phyloP scores from a whole-genome alignment of 352 stramenopile genomes.

The Globisporangium iwayamae region DNA sequence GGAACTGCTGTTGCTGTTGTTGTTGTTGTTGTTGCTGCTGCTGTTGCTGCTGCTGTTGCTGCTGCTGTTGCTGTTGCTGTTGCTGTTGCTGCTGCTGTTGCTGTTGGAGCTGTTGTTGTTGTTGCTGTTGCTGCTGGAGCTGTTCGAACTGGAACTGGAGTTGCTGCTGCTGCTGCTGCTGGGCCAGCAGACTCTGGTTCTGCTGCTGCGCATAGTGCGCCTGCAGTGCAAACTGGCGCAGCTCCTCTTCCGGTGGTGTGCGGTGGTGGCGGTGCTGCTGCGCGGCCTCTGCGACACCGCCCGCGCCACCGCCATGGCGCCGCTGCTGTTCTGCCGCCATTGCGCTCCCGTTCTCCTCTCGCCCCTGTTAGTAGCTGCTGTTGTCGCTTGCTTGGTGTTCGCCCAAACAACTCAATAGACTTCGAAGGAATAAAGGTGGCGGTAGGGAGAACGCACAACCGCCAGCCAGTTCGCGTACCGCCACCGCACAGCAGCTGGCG shows the following conservation, averaged over 20 bases:
- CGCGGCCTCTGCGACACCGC: constrained; percentile 36
- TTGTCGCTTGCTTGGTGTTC: no score
- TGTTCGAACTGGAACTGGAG: constrained; percentile 4
- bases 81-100: constrained; percentile 1
- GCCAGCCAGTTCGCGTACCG: constrained; percentile 4
- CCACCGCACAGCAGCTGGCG: background rate
- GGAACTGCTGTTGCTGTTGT: constrained; percentile 25
- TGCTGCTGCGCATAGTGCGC: constrained; percentile 11
- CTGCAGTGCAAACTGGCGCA: constrained; percentile 36
- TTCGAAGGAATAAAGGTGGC: background rate
- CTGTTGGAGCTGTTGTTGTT: background rate
- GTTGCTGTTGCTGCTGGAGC: constrained; percentile 6
- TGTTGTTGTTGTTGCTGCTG: constrained; percentile 4
- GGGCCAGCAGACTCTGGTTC: constrained; percentile 5
- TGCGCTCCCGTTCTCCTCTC: background rate
- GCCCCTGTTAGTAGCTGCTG: background rate
- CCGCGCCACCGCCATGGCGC: constrained; percentile 27
- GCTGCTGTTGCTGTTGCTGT: constrained; percentile 9
- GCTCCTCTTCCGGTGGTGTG: constrained; percentile 39
- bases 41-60: constrained; percentile 17
- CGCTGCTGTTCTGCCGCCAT: constrained; percentile 11
- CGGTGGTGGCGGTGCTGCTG: constrained; percentile 21
- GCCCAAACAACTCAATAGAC: no score
- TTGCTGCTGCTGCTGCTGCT: constrained; percentile 5
- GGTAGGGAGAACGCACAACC: background rate